Evolutionary conservation across 2,329 filamentous ascomycete genomes (phyloP).

Genomic region (Neopestalotiopsis clavispora): DNA sequence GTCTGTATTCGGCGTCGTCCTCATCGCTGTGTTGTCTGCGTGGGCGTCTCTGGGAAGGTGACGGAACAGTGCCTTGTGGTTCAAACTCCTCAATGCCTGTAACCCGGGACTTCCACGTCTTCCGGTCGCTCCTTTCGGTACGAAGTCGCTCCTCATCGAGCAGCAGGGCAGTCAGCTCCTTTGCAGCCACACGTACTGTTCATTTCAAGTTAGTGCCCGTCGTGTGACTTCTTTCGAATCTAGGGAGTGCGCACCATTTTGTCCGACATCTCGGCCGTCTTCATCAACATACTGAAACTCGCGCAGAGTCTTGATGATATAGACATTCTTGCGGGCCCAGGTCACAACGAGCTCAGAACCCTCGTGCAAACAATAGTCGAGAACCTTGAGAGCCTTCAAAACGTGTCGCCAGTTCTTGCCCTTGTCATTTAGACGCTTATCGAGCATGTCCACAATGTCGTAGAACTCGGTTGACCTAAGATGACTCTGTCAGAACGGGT

Average conservation of each 20-base stretch:
- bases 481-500: slow-evolving; percentile 4
- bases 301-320: slow-evolving; percentile 97
- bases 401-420: slow-evolving; percentile 99
- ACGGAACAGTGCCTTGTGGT: slow-evolving; percentile 46
- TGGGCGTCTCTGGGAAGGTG: slow-evolving; percentile 47
- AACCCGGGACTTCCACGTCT: slow-evolving; percentile 95
- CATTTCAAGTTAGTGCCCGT: slow-evolving; percentile 9
- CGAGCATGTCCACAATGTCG: slow-evolving; percentile 99
- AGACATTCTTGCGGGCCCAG: slow-evolving; percentile 97
- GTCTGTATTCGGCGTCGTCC: slow-evolving; percentile 86
- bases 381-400: slow-evolving; percentile 93
- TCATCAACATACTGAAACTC: slow-evolving; percentile 98
- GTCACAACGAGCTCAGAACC: slow-evolving; percentile 96
- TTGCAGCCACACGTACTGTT: slow-evolving; percentile 90
- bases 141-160: slow-evolving; percentile 92
- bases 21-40: slow-evolving; percentile 63
- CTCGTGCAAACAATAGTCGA: slow-evolving; percentile 97
- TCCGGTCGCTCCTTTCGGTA: slow-evolving; percentile 87
- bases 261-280: slow-evolving; percentile 91
- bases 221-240: neutral
- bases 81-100: slow-evolving; percentile 87
- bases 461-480: slow-evolving; percentile 92
- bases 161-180: slow-evolving; percentile 90
- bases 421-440: slow-evolving; percentile 98
- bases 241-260: slow-evolving; percentile 74